Evolutionary conservation across 306 rosid species (phyloP).

Genomic region (Vicia faba): DNA sequence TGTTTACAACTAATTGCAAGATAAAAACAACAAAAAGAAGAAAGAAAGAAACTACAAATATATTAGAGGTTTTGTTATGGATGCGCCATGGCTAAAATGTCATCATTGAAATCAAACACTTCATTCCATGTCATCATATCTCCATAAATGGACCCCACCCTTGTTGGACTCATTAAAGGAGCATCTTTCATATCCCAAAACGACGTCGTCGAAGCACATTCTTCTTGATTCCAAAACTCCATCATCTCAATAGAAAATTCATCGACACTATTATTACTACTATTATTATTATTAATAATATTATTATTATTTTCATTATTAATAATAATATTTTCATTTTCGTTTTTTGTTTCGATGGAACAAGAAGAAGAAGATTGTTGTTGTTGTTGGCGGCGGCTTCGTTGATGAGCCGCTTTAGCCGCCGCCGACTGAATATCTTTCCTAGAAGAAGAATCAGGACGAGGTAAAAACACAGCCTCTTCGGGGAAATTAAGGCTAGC

Average conservation of each 20-base stretch:
- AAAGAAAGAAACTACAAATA: neutral
- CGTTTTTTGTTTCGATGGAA: neutral
- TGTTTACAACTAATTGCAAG: neutral
- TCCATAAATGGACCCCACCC: neutral
- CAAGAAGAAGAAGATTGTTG: neutral
- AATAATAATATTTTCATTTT: neutral
- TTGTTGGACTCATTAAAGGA: neutral
- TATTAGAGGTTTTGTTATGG: neutral
- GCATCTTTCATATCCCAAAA: slow-evolving; percentile 33
- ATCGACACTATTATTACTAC: neutral
- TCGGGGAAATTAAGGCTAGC: slow-evolving; percentile 57
- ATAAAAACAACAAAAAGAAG: neutral
- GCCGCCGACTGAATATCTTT: slow-evolving; percentile 58
- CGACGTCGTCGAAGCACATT: slow-evolving; percentile 5
- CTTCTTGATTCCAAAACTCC: slow-evolving; percentile 27
- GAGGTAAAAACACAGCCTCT: slow-evolving; percentile 41
- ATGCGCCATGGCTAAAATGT: neutral
- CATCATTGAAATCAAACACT: slow-evolving; percentile 33
- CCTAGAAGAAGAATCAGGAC: slow-evolving; percentile 47
- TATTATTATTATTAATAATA: neutral
- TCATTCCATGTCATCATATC: slow-evolving; percentile 37
- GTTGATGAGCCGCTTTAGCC: slow-evolving; percentile 49
- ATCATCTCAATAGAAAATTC: neutral
- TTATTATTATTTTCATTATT: neutral
- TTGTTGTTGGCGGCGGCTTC: neutral